phyloP scores from a whole-genome alignment of 2,329 filamentous ascomycete genomes.

The Emydomyces testavorans region DNA sequence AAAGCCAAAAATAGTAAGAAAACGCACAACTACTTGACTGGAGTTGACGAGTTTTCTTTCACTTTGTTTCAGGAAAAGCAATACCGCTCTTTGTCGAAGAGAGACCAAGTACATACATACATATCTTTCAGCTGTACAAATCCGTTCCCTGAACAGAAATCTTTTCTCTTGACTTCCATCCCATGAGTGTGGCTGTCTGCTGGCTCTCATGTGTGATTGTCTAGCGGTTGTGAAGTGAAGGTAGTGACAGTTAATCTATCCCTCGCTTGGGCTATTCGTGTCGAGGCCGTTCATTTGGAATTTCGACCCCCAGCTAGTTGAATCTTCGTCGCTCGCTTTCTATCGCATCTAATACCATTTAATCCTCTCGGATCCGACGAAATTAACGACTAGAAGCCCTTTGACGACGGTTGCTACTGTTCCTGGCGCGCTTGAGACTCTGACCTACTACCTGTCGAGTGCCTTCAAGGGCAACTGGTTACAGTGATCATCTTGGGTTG shows the following conservation, averaged over 20 bases:
- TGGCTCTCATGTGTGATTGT: not conserved
- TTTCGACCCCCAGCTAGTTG: not conserved
- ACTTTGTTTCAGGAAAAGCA: conserved; percentile 3
- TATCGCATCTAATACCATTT: not conserved
- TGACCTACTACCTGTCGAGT: too few species aligned
- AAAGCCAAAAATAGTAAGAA: not conserved
- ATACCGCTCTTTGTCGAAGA: conserved; percentile 2
- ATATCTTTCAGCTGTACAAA: not conserved
- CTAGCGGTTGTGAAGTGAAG: conserved; percentile 1
- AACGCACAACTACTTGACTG: conserved; percentile 6
- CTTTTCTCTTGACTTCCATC: not conserved
- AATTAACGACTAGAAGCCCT: not conserved
- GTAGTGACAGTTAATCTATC: not conserved
- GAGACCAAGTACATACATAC: too few species aligned
- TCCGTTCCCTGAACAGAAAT: not conserved
- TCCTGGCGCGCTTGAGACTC: too few species aligned
- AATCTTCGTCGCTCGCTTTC: conserved; percentile 4
- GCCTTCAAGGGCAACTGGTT: too few species aligned
- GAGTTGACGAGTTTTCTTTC: conserved; percentile 1
- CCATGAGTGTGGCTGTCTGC: not conserved
- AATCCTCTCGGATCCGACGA: not conserved
- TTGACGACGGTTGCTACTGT: too few species aligned
- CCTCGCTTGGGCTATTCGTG: not conserved
- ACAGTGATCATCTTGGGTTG: too few species aligned
- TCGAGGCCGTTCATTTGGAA: conserved; percentile 1